Percentiles rank a stretch among this genome's conserved stretches.
Evolutionary conservation across 495 filamentous ascomycete genomes (phyloP).

Genomic region (Penicillium coprophilum): DNA sequence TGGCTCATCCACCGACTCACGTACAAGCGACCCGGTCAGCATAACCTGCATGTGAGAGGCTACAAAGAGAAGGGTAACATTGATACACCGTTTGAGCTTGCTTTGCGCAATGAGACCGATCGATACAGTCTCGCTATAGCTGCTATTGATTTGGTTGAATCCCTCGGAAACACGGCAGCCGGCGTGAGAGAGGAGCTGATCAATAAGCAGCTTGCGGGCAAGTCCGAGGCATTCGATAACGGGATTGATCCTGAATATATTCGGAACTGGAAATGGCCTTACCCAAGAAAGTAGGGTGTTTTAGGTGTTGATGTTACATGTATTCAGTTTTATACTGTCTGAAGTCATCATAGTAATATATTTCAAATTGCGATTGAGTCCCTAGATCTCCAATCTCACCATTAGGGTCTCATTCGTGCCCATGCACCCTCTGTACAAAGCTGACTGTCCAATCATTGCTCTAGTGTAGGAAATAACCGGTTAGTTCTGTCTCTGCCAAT

Average conservation of each 20-base stretch:
- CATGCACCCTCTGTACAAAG: no score
- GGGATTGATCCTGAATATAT: constrained; percentile 66
- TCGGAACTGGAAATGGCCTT: constrained; percentile 64
- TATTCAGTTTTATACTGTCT: no score
- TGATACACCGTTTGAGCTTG: constrained; percentile 70
- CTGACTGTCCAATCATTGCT: no score
- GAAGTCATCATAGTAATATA: background rate
- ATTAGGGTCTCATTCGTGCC: no score
- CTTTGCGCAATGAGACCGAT: constrained; percentile 69
- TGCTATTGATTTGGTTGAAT: constrained; percentile 63
- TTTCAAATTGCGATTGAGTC: background rate
- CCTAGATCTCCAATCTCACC: no score
- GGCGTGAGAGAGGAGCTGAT: constrained; percentile 59
- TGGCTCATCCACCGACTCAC: constrained; percentile 72
- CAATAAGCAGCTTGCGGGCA: constrained; percentile 57
- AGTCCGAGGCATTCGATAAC: constrained; percentile 59
- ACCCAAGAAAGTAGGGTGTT: constrained; percentile 13
- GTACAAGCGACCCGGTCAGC: constrained; percentile 63
- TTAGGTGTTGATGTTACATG: background rate
- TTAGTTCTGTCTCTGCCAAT: no score
- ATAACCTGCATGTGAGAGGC: constrained; percentile 66
- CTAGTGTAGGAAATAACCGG: no score
- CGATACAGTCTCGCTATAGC: constrained; percentile 69
- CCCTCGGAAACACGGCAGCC: constrained; percentile 56
- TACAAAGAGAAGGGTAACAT: constrained; percentile 80